phyloP scores from a whole-genome alignment of 2,329 filamentous ascomycete genomes.

The Myriosclerotinia scirpicola region DNA sequence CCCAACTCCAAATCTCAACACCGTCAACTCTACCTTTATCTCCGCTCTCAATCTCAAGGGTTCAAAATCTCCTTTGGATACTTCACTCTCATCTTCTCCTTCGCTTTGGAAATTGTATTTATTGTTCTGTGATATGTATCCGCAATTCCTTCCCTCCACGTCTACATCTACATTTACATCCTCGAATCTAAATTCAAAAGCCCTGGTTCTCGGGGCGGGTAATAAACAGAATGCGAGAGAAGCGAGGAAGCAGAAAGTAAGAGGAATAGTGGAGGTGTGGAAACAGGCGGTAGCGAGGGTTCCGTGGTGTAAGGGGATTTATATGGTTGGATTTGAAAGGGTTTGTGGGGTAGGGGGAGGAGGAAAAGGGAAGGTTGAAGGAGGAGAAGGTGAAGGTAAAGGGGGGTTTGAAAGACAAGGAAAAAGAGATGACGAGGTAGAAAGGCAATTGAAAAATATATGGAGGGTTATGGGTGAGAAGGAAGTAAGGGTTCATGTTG shows the following conservation, averaged over 20 bases:
- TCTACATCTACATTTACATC: no score
- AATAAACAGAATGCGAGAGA: not conserved
- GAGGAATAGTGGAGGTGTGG: slow-evolving; percentile 48
- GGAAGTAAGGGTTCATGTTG: slow-evolving; percentile 58
- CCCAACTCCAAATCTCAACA: not conserved
- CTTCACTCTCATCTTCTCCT: slow-evolving; percentile 42
- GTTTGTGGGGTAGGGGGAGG: slow-evolving; percentile 32
- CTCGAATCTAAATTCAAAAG: not conserved
- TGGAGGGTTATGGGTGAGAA: slow-evolving; percentile 60
- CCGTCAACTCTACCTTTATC: not conserved
- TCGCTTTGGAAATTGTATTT: slow-evolving; percentile 54
- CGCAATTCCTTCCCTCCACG: slow-evolving; percentile 38
- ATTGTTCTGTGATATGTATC: slow-evolving; percentile 47
- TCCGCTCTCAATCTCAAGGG: slow-evolving; percentile 4
- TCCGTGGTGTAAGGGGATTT: slow-evolving; percentile 63
- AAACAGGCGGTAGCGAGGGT: slow-evolving; percentile 55
- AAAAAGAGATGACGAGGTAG: slow-evolving; percentile 40
- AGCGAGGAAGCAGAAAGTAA: not conserved
- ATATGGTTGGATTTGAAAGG: slow-evolving; percentile 56
- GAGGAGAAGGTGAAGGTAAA: slow-evolving; percentile 33
- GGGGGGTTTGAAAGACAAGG: slow-evolving; percentile 32
- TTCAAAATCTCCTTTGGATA: slow-evolving; percentile 45
- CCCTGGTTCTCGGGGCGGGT: not conserved
- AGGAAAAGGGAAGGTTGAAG: slow-evolving; percentile 43
- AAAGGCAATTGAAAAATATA: slow-evolving; percentile 45